Percentiles rank a stretch among this genome's conserved stretches.
Evolutionary conservation across 306 rosid genomes (phyloP).

Genomic region (cucumber (Cucumis sativus)): Cucumber_9930_V3 NC_026658.2:24605501-24606000

Average conservation of each 20-base stretch:
- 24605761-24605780: conserved; percentile 4
- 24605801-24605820: conserved; percentile 30
- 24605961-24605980: conserved; percentile 19
- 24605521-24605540: no score
- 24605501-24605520: no score
- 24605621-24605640: no score
- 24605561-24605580: no score
- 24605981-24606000: conserved; percentile 23
- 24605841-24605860: conserved; percentile 17
- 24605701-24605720: background rate
- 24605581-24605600: no score
- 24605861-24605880: conserved; percentile 30
- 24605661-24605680: background rate
- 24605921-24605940: conserved; percentile 7
- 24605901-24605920: conserved; percentile 6
- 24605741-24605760: background rate
- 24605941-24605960: conserved; percentile 19
- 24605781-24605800: background rate
- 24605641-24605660: no score
- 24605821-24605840: conserved; percentile 17
- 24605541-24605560: no score
- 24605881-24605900: conserved; percentile 42
- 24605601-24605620: no score
- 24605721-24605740: background rate
- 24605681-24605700: background rate